phyloP scores from a whole-genome alignment of 805 yeast genomes.

The Jamesozyma lodderae region DNA sequence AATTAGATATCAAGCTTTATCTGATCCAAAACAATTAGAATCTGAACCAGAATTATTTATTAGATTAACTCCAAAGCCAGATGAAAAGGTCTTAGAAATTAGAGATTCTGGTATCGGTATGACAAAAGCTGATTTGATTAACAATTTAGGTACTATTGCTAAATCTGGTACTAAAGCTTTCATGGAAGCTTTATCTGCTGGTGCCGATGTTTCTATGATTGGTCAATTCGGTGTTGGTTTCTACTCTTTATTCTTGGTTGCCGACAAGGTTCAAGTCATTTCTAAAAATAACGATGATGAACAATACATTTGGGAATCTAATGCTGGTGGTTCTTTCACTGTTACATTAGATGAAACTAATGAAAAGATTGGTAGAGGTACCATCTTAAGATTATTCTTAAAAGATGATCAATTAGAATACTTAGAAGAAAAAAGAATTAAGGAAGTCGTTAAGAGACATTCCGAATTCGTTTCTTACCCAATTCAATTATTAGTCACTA shows the following conservation, averaged over 20 bases:
- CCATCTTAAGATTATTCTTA: conserved; percentile 87
- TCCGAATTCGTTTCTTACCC: conserved; percentile 99
- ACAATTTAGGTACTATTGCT: conserved; percentile 99
- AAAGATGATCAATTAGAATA: conserved; percentile 98
- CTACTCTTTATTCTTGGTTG: conserved; percentile 98
- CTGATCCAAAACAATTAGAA: conserved; percentile 87
- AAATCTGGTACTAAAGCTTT: conserved; percentile 99
- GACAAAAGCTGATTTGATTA: conserved; percentile 98
- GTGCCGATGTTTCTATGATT: conserved; percentile 99
- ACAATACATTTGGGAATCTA: conserved; percentile 99
- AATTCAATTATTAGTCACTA: conserved; percentile 94
- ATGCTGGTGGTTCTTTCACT: conserved; percentile 99
- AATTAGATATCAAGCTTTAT: conserved; percentile 91
- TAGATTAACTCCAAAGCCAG: conserved; percentile 96
- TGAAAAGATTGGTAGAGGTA: conserved; percentile 90
- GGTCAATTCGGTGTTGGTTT: conserved; percentile 99
- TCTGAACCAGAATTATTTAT: conserved; percentile 94
- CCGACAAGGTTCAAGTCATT: conserved; percentile 96
- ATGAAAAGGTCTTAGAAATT: conserved; percentile 85
- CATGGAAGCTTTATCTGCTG: conserved; percentile 98
- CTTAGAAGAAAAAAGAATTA: conserved; percentile 98
- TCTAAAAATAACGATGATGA: conserved; percentile 98
- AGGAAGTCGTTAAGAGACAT: conserved; percentile 98
- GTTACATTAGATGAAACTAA: conserved; percentile 81
- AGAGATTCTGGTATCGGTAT: conserved; percentile 99